A percentile compares a stretch with the other conserved stretches of the same genome.
These are phyloP conservation scores for Aphanocladium album DNA, from an alignment of 2,329 filamentous ascomycete species.

Conservation along the genomic window DNA sequence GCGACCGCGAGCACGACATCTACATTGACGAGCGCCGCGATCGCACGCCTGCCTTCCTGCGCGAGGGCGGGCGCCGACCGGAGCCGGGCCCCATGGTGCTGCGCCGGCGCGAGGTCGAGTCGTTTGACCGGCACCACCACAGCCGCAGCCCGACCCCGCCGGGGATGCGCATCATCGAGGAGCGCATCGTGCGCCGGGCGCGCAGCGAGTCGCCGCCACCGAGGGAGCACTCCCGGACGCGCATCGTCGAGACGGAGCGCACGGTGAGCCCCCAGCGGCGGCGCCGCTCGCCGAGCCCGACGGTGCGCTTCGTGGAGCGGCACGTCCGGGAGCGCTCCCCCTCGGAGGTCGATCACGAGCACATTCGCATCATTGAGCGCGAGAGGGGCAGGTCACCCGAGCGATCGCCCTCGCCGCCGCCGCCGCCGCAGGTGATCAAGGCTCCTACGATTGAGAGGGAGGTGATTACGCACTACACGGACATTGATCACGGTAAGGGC, in stretches of 20 bases:
- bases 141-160: conserved; percentile 37
- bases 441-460: conserved; percentile 81
- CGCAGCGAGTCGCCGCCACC: conserved; percentile 39
- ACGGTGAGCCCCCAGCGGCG: conserved; percentile 33
- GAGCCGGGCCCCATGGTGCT: conserved; percentile 51
- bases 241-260: conserved; percentile 35
- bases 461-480: conserved; percentile 81
- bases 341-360: conserved; percentile 37
- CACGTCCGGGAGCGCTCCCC: conserved; percentile 24
- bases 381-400: conserved; percentile 38
- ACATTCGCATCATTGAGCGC: conserved; percentile 46
- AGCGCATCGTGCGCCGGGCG: conserved; percentile 38
- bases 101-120: conserved; percentile 51
- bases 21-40: conserved; percentile 22
- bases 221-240: conserved; percentile 31
- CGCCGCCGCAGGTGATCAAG: conserved; percentile 62
- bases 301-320: conserved; percentile 32
- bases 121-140: conserved; percentile 43
- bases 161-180: conserved; percentile 27
- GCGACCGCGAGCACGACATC: conserved; percentile 34
- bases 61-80: conserved; percentile 42
- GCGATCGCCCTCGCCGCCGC: conserved; percentile 47
- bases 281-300: conserved; percentile 28
- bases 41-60: conserved; percentile 46
- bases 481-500: conserved; percentile 76